Base-by-base conservation (phyloP, 495 filamentous ascomycete genomes). In the Talaromyces proteolyticus region DNA sequence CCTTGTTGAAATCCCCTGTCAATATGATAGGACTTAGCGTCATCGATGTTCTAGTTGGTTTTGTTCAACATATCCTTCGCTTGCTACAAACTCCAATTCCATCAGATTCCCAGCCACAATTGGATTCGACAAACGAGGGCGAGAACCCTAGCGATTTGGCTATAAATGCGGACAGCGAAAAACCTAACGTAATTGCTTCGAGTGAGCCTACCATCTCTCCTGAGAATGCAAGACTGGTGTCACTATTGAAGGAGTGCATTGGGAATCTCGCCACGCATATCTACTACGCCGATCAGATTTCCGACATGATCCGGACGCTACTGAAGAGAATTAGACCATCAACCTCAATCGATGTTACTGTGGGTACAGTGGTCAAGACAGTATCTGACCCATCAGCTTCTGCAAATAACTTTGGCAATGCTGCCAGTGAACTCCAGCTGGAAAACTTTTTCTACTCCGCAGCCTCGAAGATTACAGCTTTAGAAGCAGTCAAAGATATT, bases 1-100 rank as follows among this genome's bases (percentile, higher is more conserved):
- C 85, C 49, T 72, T 95, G n/a, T 68, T 96, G 37, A 82, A 84
- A 49, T 95, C 91, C 0, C 80, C 89, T 23, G 83, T 95, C 57
- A 96, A 95, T 62, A 79, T 96, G 65, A 95, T 96, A 51, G 91
- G 91, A 1, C 73, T 96, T 37, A 95, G 89, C 57, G 86, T 95
- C 19, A 96, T 95, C 78, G 91, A 96, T 61, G 81, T 95, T 6
- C 70, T 95, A 17, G 70, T 92, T 18, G 87, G 88, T 17, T 74
- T 96, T 5, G 76, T 95, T 47, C 81, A 85, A 38, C 89, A 93
- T 50, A 85, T 88, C 53, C 79, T 89, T 49, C 74, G 79, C 45
- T 65, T 92, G 14, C 75, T 95, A 5, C 34, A 52, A 45, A 24
- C 39, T 23, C 42, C 42, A 17, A n/a, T 16, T 17, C 50, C 26